Percentiles rank a stretch among this genome's conserved stretches.
phyloP scores from a whole-genome alignment of 306 rosid species.

The Casuarina cunninghamiana region DNA sequence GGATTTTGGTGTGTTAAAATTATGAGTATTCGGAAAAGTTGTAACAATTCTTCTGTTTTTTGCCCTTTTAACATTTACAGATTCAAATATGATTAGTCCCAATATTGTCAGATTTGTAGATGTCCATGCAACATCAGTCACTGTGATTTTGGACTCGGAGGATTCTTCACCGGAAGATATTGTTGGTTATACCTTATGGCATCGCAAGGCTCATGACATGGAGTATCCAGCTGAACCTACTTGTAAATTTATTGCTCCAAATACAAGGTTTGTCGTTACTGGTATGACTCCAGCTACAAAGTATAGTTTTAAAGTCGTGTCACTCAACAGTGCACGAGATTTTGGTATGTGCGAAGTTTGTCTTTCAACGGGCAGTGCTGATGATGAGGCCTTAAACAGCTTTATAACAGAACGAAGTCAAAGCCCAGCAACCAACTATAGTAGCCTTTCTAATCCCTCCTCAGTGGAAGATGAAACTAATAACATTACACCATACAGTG shows the following conservation, averaged over 20 bases:
- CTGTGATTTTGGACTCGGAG: slow-evolving; percentile 57
- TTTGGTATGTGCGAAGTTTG: slow-evolving; percentile 52
- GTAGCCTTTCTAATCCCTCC: slow-evolving; percentile 94
- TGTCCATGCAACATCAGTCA: slow-evolving; percentile 59
- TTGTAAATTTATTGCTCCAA: slow-evolving; percentile 44
- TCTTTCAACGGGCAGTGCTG: slow-evolving; percentile 53
- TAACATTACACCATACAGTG: slow-evolving; percentile 59
- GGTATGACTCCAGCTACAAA: slow-evolving; percentile 70
- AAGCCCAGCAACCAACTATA: slow-evolving; percentile 82
- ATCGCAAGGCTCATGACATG: slow-evolving; percentile 53
- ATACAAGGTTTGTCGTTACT: slow-evolving; percentile 50
- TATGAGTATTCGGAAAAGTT: slow-evolving; percentile 4
- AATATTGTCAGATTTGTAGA: slow-evolving; percentile 72
- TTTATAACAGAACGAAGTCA: slow-evolving; percentile 73
- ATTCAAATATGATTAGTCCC: slow-evolving; percentile 41
- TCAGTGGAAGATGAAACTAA: slow-evolving; percentile 94
- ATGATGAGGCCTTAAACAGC: slow-evolving; percentile 60
- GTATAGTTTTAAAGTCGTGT: slow-evolving; percentile 66
- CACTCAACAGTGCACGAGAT: slow-evolving; percentile 40
- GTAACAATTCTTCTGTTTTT: slow-evolving; percentile 17
- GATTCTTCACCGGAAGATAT: slow-evolving; percentile 41
- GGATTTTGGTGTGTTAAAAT: slow-evolving; percentile 18
- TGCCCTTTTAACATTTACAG: slow-evolving; percentile 46
- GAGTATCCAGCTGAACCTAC: slow-evolving; percentile 66
- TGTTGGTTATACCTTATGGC: slow-evolving; percentile 65